Evolutionary conservation across 768 basidiomycete species (phyloP).

Genomic region (Naganishia vaughanmartiniae): DNA sequence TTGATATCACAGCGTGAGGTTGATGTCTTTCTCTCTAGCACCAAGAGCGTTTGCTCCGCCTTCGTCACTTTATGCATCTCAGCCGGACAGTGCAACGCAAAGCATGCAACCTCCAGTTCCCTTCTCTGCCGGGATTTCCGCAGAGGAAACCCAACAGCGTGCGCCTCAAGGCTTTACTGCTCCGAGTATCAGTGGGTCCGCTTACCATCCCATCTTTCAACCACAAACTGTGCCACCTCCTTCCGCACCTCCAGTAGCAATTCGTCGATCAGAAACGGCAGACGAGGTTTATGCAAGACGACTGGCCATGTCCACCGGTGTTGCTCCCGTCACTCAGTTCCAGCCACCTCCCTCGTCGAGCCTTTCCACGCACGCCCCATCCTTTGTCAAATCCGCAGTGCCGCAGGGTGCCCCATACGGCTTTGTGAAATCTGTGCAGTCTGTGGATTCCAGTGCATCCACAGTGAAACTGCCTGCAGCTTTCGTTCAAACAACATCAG

Average conservation of each 20-base stretch:
- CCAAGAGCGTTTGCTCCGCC: conserved; percentile 30
- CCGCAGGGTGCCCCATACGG: not conserved
- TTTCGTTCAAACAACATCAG: not conserved
- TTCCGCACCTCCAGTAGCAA: conserved; percentile 10
- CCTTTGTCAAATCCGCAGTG: conserved; percentile 5
- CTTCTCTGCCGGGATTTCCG: too few species aligned
- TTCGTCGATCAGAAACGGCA: conserved; percentile 32
- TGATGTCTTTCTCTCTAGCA: conserved; percentile 28
- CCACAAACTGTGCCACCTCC: conserved; percentile 12
- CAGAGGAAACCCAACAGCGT: not conserved
- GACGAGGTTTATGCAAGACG: conserved; percentile 44
- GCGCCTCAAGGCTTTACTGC: not conserved
- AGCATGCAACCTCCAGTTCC: not conserved
- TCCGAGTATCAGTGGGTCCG: not conserved
- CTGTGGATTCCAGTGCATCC: not conserved
- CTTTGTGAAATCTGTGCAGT: not conserved
- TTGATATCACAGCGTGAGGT: conserved; percentile 37
- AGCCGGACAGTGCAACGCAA: not conserved
- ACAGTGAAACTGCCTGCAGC: not conserved
- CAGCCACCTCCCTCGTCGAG: not conserved
- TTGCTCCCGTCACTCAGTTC: not conserved
- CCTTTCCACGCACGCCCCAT: not conserved
- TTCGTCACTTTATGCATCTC: conserved; percentile 25
- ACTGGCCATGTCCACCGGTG: conserved; percentile 38
- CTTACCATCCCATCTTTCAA: not conserved